Percentiles rank a stretch among this genome's conserved stretches.
Conservation (phyloP, 2,329 filamentous ascomycete species). For the Diaporthe ilicicola region DNA sequence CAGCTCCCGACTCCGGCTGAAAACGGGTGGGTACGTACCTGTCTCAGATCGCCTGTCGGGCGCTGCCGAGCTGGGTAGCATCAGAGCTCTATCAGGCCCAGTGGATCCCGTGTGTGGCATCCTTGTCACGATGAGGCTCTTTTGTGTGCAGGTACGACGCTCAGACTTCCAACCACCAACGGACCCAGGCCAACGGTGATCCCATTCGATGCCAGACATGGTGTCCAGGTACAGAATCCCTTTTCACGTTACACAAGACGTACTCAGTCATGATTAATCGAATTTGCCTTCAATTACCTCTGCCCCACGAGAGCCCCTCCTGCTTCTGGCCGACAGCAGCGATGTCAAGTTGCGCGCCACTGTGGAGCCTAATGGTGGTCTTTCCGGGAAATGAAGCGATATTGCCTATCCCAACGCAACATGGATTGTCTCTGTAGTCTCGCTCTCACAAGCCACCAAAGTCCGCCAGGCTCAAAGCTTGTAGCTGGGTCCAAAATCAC, state of each 20-base stretch:
- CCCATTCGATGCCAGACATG: not conserved
- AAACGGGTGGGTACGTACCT: not conserved
- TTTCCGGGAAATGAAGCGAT: no score
- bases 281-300: not conserved
- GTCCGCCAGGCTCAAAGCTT: no score
- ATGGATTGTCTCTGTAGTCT: no score
- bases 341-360: not conserved
- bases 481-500: no score
- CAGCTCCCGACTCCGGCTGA: conserved; percentile 20
- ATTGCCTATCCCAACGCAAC: no score
- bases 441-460: no score
- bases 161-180: conserved; percentile 8
- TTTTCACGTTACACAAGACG: not conserved
- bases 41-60: conserved; percentile 23
- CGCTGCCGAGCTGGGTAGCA: conserved; percentile 21
- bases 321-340: not conserved
- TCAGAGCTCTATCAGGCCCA: not conserved
- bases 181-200: not conserved
- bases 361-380: not conserved
- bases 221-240: not conserved
- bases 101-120: conserved; percentile 7
- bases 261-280: not conserved
- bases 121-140: conserved; percentile 22
- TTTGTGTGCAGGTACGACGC: conserved; percentile 10
- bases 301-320: not conserved